phyloP scores from a whole-genome alignment of 2,329 filamentous ascomycete genomes.

The Aspergillus hiratsukae region DNA sequence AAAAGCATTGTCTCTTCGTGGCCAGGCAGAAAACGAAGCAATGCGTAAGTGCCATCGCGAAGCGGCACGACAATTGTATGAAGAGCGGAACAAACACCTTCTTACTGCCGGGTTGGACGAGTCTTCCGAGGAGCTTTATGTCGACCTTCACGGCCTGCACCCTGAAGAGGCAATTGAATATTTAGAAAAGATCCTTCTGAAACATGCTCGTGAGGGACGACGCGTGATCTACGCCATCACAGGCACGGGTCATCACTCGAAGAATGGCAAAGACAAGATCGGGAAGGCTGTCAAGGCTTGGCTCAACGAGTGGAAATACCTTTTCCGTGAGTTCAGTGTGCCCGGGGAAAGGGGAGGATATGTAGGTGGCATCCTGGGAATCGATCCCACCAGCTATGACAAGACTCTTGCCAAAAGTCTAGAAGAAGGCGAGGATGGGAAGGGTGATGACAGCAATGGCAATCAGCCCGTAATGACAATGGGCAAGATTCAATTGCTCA shows the following conservation, averaged over 20 bases:
- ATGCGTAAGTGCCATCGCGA: constrained; percentile 97
- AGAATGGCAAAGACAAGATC: constrained; percentile 98
- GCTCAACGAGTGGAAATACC: constrained; percentile 92
- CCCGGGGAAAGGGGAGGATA: constrained; percentile 86
- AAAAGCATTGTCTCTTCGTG: constrained; percentile 87
- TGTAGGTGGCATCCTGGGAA: constrained; percentile 60
- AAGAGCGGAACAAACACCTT: constrained; percentile 77
- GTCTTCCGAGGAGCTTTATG: constrained; percentile 70
- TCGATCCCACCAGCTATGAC: constrained; percentile 59
- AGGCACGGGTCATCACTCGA: constrained; percentile 93
- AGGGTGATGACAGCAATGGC: constrained; percentile 19
- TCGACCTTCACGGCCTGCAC: constrained; percentile 97
- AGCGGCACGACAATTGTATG: constrained; percentile 85
- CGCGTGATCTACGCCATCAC: constrained; percentile 91
- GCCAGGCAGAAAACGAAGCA: constrained; percentile 92
- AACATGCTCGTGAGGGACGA: constrained; percentile 65
- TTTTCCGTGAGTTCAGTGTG: constrained; percentile 92
- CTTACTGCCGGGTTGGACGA: constrained; percentile 39
- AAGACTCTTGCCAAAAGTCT: constrained; percentile 28
- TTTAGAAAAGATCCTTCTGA: constrained; percentile 78
- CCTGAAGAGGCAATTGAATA: constrained; percentile 96
- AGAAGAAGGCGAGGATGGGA: constrained; percentile 19
- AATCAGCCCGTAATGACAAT: constrained; percentile 29
- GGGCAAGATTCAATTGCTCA: constrained; percentile 44
- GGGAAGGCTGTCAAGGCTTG: constrained; percentile 89